Conservation (phyloP, 306 rosid species). For the Bauhinia variegata region DNA sequence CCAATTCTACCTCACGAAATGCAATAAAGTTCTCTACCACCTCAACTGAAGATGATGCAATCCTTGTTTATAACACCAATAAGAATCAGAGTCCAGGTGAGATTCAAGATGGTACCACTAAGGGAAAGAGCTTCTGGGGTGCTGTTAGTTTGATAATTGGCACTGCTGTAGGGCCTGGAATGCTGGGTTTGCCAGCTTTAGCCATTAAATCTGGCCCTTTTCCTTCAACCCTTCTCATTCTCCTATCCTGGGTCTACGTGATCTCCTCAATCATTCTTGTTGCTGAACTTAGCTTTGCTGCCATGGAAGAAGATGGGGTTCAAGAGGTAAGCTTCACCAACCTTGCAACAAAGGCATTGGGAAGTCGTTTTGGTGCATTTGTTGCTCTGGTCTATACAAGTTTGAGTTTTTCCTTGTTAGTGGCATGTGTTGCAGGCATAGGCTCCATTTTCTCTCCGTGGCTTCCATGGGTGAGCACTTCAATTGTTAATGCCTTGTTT, state of each 20-base stretch:
- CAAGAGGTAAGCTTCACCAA: slow-evolving; percentile 63
- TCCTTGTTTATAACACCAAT: background rate
- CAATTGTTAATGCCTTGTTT: slow-evolving; percentile 44
- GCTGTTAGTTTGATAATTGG: slow-evolving; percentile 62
- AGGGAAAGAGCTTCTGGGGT: slow-evolving; percentile 57
- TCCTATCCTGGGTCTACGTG: slow-evolving; percentile 57
- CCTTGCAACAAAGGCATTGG: slow-evolving; percentile 53
- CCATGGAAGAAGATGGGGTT: slow-evolving; percentile 55
- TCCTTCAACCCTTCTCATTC: slow-evolving; percentile 59
- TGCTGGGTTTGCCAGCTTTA: slow-evolving; percentile 53
- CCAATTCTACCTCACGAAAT: background rate
- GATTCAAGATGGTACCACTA: slow-evolving; percentile 5
- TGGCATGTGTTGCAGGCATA: slow-evolving; percentile 63
- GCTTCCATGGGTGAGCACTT: slow-evolving; percentile 34
- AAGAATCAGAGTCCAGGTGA: slow-evolving; percentile 4
- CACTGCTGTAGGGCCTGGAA: slow-evolving; percentile 62
- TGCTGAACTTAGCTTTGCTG: slow-evolving; percentile 57
- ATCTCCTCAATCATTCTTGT: slow-evolving; percentile 62
- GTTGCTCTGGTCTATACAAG: slow-evolving; percentile 51
- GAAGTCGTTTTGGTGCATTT: slow-evolving; percentile 45
- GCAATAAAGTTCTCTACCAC: slow-evolving; percentile 8
- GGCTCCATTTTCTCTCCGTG: slow-evolving; percentile 48
- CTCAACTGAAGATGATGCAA: slow-evolving; percentile 8
- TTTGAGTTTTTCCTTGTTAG: slow-evolving; percentile 54
- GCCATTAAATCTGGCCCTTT: slow-evolving; percentile 57